Conservation (phyloP, 164 flowering plant species). For the Stephania japonica region DNA sequence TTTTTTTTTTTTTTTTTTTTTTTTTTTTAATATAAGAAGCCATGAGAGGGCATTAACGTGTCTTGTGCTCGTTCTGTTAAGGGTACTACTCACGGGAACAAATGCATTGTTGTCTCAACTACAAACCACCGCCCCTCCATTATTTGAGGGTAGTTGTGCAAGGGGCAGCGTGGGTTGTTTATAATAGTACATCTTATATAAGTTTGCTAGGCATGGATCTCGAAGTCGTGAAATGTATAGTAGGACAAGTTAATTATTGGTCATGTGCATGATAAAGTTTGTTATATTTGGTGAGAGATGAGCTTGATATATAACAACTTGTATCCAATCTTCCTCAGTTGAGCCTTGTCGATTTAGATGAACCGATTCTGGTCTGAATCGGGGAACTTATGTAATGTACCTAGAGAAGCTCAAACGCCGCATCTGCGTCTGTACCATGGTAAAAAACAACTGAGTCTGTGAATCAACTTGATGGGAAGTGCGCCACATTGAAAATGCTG, state of each 20-base stretch:
- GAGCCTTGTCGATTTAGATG: not conserved
- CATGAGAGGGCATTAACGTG: not conserved
- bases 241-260: not conserved
- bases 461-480: no score
- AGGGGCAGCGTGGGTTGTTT: not conserved
- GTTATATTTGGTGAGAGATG: not conserved
- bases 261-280: not conserved
- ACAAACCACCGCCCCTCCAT: constrained; percentile 11
- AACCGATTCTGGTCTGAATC: not conserved
- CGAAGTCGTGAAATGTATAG: not conserved
- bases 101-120: constrained; percentile 6
- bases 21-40: not conserved
- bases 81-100: not conserved
- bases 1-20: not conserved
- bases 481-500: no score
- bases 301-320: not conserved
- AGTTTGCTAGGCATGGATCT: not conserved
- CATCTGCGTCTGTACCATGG: not conserved
- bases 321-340: not conserved
- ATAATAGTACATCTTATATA: not conserved
- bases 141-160: not conserved
- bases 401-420: not conserved
- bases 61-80: not conserved
- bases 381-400: not conserved
- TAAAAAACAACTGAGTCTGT: no score